Conservation (phyloP, 2,329 filamentous ascomycete species). For the Talaromyces amestolkiae region DNA sequence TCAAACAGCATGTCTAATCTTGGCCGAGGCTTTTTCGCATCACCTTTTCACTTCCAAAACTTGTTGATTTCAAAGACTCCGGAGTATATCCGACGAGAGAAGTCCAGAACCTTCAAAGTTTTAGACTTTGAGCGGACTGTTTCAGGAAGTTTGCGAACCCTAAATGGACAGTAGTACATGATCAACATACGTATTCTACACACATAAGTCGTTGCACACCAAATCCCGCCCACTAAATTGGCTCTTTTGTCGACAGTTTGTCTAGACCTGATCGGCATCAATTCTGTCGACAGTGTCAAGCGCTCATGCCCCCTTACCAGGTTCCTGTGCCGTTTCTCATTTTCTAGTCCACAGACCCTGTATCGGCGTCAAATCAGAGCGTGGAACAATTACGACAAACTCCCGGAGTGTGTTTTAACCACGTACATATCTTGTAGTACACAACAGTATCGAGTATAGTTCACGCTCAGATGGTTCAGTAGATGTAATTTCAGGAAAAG, state of each 20-base stretch:
- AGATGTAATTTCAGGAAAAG: background rate
- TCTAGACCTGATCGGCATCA: slow-evolving; percentile 2
- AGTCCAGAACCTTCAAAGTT: background rate
- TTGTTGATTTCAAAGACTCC: background rate
- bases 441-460: background rate
- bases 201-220: background rate
- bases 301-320: background rate
- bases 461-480: background rate
- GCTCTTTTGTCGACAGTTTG: background rate
- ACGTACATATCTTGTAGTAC: background rate
- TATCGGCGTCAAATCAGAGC: background rate
- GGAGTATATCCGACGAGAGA: background rate
- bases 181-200: background rate
- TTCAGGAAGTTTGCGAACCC: background rate
- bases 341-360: background rate
- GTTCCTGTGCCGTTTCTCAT: background rate
- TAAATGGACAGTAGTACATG: background rate
- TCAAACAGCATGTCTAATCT: background rate
- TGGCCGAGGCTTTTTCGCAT: background rate
- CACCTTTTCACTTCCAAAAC: background rate
- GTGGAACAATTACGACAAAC: too few relatives aligned
- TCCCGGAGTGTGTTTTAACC: too few relatives aligned
- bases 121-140: background rate
- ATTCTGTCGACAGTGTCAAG: background rate
- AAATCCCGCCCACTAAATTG: background rate